These are phyloP conservation scores for Triticum timopheevii DNA, from an alignment of 176 grass and related monocot species.

Conservation along the genomic window DNA sequence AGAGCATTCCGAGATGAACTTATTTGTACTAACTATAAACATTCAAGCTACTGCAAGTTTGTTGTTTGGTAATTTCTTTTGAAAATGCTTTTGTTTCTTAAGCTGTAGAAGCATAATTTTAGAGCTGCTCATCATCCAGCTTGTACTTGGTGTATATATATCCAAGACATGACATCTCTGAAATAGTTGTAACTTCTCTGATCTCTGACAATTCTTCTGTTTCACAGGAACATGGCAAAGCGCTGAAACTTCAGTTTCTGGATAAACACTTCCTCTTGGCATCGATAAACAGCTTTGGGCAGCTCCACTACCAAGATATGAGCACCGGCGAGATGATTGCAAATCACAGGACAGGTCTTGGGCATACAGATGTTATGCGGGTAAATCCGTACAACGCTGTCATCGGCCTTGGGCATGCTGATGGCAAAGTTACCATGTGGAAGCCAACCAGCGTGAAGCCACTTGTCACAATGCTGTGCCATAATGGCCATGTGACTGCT, in stretches of 20 bases:
- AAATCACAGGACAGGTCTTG: constrained; percentile 66
- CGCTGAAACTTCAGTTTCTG: constrained; percentile 85
- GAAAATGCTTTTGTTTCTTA: background rate
- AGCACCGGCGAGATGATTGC: constrained; percentile 91
- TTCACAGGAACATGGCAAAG: constrained; percentile 69
- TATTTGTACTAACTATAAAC: background rate
- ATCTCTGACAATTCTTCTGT: background rate
- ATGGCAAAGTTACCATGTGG: constrained; percentile 93
- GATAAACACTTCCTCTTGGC: constrained; percentile 83
- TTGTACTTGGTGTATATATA: background rate
- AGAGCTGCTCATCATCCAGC: background rate
- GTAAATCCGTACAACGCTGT: constrained; percentile 86
- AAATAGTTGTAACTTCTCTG: background rate
- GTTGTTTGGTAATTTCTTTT: background rate
- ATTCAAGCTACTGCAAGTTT: background rate
- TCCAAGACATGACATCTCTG: background rate
- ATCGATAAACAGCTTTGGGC: constrained; percentile 78
- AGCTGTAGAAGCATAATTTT: background rate
- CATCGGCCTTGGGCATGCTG: constrained; percentile 74
- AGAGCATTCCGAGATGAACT: background rate
- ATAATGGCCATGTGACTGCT: constrained; percentile 60
- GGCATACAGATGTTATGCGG: constrained; percentile 69
- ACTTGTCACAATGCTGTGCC: constrained; percentile 82
- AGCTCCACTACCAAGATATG: constrained; percentile 95
- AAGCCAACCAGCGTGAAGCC: constrained; percentile 86